A percentile compares a stretch with the other conserved stretches of the same genome.
Evolutionary conservation across 345 rosid genomes (phyloP).

Genomic region (Eucalyptus tenuipes): DNA sequence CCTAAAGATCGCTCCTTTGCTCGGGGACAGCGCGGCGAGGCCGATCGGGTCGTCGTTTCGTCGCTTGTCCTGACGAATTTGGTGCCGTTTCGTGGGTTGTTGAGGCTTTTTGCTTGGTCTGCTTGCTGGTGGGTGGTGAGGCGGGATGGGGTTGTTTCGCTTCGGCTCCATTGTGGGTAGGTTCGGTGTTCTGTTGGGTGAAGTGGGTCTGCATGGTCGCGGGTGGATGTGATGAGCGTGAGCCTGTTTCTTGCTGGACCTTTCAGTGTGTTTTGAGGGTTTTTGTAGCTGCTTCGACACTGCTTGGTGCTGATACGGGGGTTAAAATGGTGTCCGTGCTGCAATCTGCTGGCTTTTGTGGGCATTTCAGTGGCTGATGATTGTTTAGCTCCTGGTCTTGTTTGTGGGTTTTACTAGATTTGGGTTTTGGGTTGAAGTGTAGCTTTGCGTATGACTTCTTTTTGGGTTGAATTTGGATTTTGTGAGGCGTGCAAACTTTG

Average conservation of each 20-base stretch:
- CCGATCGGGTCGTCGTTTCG: background rate
- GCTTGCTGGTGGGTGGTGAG: background rate
- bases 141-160: background rate
- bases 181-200: background rate
- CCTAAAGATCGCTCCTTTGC: background rate
- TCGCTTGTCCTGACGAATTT: background rate
- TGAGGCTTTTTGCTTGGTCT: background rate
- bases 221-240: background rate
- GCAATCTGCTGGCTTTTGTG: background rate
- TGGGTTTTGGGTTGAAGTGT: background rate
- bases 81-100: background rate
- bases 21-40: background rate
- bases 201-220: background rate
- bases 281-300: background rate
- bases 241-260: background rate
- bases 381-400: background rate
- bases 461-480: background rate
- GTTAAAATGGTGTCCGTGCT: background rate
- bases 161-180: background rate
- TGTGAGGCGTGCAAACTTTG: background rate
- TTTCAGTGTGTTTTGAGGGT: background rate
- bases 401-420: background rate
- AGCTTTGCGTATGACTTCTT: background rate
- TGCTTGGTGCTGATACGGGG: background rate
- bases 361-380: background rate